Percentiles rank a stretch among this genome's conserved stretches.
Conservation (phyloP, 1,284 basidiomycete species). For the Trametes hirsuta region DNA sequence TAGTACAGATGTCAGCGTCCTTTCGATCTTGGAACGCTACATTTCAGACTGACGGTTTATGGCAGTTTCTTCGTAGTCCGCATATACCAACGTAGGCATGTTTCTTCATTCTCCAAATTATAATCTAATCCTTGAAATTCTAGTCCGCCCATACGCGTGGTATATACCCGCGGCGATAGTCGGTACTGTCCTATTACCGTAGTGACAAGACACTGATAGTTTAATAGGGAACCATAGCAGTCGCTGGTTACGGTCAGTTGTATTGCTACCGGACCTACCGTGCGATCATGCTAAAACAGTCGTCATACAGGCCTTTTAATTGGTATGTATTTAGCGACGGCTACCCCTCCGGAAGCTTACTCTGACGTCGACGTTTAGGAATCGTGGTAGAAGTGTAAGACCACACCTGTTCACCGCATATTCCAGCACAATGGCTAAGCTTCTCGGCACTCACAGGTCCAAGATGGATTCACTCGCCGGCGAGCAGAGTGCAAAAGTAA, state of each 20-base stretch:
- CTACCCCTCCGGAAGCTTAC: too few species aligned
- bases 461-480: too few species aligned
- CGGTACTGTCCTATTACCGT: neutral
- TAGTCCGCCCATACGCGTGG: conserved; percentile 21
- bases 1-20: conserved; percentile 17
- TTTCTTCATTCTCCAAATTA: neutral
- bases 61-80: conserved; percentile 21
- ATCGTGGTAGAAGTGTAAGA: too few species aligned
- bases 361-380: too few species aligned
- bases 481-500: too few species aligned
- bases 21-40: neutral
- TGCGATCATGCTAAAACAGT: neutral
- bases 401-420: too few species aligned
- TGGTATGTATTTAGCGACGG: too few species aligned
- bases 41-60: neutral
- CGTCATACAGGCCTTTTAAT: neutral
- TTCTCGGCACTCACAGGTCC: too few species aligned
- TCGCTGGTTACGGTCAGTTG: conserved; percentile 14
- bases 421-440: too few species aligned
- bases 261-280: too few species aligned
- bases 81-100: conserved; percentile 16
- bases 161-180: conserved; percentile 18
- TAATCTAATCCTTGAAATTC: too few species aligned
- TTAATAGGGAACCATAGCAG: conserved; percentile 8
- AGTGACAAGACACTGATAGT: too few species aligned